These are phyloP conservation scores for Conringia planisiliqua DNA, from an alignment of 345 rosid genomes.

Conservation along the genomic window DNA sequence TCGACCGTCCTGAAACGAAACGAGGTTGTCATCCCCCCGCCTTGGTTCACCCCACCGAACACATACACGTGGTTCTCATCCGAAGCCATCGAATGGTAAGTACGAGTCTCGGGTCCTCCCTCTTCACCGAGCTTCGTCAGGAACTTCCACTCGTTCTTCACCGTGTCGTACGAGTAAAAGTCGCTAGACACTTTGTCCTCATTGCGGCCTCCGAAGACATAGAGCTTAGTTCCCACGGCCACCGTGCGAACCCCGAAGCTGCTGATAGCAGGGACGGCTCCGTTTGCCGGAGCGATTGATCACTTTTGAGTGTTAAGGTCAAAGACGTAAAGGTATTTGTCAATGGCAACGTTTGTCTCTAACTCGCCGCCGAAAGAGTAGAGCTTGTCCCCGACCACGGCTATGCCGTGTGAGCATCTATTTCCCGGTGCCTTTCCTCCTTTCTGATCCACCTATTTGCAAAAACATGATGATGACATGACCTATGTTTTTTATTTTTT, in stretches of 20 bases:
- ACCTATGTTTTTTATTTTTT: too few species aligned
- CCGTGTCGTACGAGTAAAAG: constrained; percentile 7
- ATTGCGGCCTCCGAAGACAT: constrained; percentile 14
- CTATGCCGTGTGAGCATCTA: constrained; percentile 18
- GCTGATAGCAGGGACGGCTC: background rate
- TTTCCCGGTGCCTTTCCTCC: background rate
- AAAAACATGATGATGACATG: too few species aligned
- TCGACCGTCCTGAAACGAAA: background rate
- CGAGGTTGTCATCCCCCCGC: background rate
- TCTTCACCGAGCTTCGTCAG: background rate
- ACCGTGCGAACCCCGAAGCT: background rate
- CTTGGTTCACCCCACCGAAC: constrained; percentile 6
- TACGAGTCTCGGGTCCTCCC: constrained; percentile 8
- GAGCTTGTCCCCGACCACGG: constrained; percentile 11
- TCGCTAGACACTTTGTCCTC: background rate
- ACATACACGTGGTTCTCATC: constrained; percentile 7
- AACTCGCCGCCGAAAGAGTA: constrained; percentile 21
- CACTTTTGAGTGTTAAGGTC: constrained; percentile 13
- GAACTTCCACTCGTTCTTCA: constrained; percentile 9
- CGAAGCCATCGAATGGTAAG: background rate
- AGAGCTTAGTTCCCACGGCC: background rate
- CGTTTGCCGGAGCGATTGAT: constrained; percentile 9
- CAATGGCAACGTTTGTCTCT: background rate
- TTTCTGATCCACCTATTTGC: background rate
- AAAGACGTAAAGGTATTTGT: constrained; percentile 26